Conservation (phyloP, 257 asterid species). For the Lycium ferocissimum region DNA sequence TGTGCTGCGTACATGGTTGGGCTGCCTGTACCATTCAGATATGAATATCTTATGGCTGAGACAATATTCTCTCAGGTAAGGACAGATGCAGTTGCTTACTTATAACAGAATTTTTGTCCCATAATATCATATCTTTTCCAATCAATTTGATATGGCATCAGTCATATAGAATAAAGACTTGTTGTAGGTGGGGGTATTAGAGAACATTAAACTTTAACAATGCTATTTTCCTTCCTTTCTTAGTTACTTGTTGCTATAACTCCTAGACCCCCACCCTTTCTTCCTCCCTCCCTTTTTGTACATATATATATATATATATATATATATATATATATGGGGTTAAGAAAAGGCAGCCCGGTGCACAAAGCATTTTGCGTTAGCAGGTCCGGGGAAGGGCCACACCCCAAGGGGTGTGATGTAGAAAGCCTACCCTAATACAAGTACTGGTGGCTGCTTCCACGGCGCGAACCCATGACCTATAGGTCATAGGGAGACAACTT, state of each 20-base stretch:
- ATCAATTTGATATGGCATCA: neutral
- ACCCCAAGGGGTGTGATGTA: no score
- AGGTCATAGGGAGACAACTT: no score
- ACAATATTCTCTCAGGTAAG: constrained; percentile 97
- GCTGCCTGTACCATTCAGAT: constrained; percentile 93
- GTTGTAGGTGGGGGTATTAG: constrained; percentile 5
- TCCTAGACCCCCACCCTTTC: neutral
- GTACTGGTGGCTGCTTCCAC: no score
- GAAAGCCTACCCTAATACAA: no score
- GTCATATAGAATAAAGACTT: neutral
- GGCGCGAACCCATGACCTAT: no score
- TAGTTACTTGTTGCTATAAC: neutral
- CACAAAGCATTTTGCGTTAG: no score
- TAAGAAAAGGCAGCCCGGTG: no score
- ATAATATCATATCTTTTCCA: neutral
- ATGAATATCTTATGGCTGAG: constrained; percentile 99
- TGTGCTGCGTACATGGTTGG: constrained; percentile 98
- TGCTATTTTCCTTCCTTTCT: constrained; percentile 14
- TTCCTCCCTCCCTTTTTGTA: neutral
- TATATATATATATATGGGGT: no score
- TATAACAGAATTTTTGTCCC: neutral
- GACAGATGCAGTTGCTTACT: neutral
- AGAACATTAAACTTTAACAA: neutral
- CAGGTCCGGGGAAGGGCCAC: no score
- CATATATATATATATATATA: no score